phyloP scores from a whole-genome alignment of 305 asterid species.

The Fraxinus xanthoxyloides region DNA sequence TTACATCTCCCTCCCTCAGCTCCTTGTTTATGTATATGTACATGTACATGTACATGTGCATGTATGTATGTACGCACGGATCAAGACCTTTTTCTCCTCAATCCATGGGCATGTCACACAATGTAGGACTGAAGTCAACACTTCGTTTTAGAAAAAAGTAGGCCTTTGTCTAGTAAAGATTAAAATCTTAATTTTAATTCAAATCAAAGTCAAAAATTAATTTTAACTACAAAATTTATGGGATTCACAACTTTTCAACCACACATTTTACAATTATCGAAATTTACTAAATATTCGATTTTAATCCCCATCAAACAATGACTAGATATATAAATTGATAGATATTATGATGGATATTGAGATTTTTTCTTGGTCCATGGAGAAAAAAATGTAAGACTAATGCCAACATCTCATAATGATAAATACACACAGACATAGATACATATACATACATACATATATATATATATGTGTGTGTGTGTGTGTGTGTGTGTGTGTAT shows the following conservation, averaged over 20 bases:
- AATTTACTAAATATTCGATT: too few species aligned
- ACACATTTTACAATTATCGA: too few species aligned
- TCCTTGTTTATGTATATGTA: background rate
- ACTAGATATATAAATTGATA: background rate
- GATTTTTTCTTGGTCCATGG: background rate
- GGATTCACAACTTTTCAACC: background rate
- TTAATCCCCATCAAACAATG: background rate
- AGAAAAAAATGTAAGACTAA: background rate
- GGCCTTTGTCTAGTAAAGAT: background rate
- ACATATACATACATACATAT: background rate
- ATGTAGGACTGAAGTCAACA: background rate
- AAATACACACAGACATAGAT: background rate
- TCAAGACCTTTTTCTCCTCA: background rate
- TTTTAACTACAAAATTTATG: background rate
- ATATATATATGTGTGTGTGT: too few species aligned
- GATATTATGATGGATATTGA: background rate
- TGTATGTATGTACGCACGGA: background rate
- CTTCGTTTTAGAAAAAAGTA: background rate
- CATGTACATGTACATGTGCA: background rate
- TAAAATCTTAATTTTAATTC: too few species aligned
- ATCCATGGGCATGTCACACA: background rate
- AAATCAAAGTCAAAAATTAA: background rate
- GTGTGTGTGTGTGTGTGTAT: too few species aligned
- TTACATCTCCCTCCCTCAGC: constrained; percentile 26
- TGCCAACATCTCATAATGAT: background rate